Conservation (phyloP, 2,329 filamentous ascomycete species). For the Venturia oleaginea region DNA sequence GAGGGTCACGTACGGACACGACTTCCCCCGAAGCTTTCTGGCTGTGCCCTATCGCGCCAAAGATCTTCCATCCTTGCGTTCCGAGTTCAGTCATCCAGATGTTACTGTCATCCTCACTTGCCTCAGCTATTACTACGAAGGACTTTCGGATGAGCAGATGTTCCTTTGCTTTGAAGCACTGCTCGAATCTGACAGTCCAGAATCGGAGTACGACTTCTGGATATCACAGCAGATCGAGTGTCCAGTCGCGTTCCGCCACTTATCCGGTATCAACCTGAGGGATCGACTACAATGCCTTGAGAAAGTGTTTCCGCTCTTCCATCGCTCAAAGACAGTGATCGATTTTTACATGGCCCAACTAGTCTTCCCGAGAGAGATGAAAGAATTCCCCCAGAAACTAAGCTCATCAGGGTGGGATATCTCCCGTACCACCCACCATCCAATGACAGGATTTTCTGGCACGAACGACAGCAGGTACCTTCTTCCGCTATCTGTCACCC, state of each 20-base stretch:
- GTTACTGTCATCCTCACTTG: too few species aligned
- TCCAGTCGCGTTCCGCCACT: too few species aligned
- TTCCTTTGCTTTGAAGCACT: too few species aligned
- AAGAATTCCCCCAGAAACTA: slow-evolving; percentile 55
- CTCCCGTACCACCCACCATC: slow-evolving; percentile 35
- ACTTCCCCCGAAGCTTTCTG: slow-evolving; percentile 28
- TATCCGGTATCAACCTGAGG: slow-evolving; percentile 45
- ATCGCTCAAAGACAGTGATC: slow-evolving; percentile 44
- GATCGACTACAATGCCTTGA: slow-evolving; percentile 41
- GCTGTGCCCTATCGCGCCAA: slow-evolving; percentile 58
- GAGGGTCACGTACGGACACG: slow-evolving; percentile 52
- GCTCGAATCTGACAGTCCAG: too few species aligned
- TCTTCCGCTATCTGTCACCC: slow-evolving; percentile 47
- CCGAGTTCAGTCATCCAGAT: slow-evolving; percentile 63
- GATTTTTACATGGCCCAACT: slow-evolving; percentile 54
- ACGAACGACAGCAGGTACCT: slow-evolving; percentile 54
- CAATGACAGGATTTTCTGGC: slow-evolving; percentile 59
- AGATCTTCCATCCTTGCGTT: slow-evolving; percentile 50
- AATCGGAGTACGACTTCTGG: too few species aligned
- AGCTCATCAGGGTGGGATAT: slow-evolving; percentile 62
- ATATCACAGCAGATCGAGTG: too few species aligned
- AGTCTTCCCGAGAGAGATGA: slow-evolving; percentile 53
- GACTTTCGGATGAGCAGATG: too few species aligned
- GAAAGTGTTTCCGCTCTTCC: slow-evolving; percentile 45
- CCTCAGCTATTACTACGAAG: too few species aligned